phyloP scores from a whole-genome alignment of 805 yeast species.

The Candida golubevii region DNA sequence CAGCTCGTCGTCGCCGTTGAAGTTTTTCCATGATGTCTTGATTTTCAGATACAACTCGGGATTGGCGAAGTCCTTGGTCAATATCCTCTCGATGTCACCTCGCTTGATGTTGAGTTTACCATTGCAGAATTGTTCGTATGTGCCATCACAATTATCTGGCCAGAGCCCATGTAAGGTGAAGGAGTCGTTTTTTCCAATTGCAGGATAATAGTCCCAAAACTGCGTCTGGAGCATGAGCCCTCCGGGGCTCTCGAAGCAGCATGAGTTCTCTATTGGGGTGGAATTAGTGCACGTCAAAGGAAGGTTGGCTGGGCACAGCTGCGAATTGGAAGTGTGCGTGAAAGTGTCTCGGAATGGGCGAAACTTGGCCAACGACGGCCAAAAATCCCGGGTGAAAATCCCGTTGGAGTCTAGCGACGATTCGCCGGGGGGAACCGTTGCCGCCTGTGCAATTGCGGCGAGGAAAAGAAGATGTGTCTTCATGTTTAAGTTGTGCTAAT shows the following conservation, averaged over 20 bases:
- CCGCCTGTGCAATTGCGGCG: constrained; percentile 1
- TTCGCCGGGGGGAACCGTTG: neutral
- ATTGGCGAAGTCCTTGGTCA: constrained; percentile 25
- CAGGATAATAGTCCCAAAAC: constrained; percentile 37
- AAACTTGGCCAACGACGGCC: neutral
- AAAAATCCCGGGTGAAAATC: neutral
- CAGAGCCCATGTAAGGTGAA: constrained; percentile 45
- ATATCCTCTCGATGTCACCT: constrained; percentile 23
- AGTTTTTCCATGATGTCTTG: constrained; percentile 23
- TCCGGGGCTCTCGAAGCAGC: constrained; percentile 40
- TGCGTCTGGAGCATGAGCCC: constrained; percentile 41
- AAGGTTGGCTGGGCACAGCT: constrained; percentile 13
- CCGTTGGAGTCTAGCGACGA: neutral
- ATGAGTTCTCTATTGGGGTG: constrained; percentile 44
- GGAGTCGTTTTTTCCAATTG: constrained; percentile 30
- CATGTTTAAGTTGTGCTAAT: neutral
- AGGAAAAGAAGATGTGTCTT: neutral
- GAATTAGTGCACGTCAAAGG: constrained; percentile 63
- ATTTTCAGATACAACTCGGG: constrained; percentile 25
- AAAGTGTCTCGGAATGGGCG: constrained; percentile 1
- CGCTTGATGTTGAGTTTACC: constrained; percentile 23
- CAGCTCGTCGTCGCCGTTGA: constrained; percentile 32
- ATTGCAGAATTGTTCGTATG: constrained; percentile 35
- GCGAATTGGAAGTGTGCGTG: neutral
- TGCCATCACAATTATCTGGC: constrained; percentile 42